phyloP scores from a whole-genome alignment of 768 basidiomycete genomes.

The Boletus speciosus region DNA sequence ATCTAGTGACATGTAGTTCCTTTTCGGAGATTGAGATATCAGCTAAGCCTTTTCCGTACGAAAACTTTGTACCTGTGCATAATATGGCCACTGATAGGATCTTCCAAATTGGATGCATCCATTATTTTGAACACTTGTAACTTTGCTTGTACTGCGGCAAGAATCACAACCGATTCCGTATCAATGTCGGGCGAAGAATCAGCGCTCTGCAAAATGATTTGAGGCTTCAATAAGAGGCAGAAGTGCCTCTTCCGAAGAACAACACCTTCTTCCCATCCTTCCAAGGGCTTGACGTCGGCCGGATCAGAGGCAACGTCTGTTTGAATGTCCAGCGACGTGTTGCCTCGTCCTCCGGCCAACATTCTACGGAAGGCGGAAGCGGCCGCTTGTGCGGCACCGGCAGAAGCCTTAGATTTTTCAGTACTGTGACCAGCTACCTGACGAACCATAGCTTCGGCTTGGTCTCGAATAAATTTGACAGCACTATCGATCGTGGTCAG shows the following conservation, averaged over 20 bases:
- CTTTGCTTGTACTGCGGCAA: slow-evolving; percentile 77
- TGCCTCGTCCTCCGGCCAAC: slow-evolving; percentile 50
- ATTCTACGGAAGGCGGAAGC: slow-evolving; percentile 65
- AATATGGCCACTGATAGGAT: slow-evolving; percentile 80
- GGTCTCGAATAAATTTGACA: slow-evolving; percentile 84
- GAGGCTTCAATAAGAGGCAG: slow-evolving; percentile 87
- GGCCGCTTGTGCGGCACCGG: slow-evolving; percentile 59
- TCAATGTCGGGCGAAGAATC: slow-evolving; percentile 31
- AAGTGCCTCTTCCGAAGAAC: slow-evolving; percentile 69
- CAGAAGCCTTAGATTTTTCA: slow-evolving; percentile 30
- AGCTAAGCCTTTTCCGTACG: neutral
- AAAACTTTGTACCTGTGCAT: slow-evolving; percentile 64
- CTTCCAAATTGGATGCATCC: slow-evolving; percentile 73
- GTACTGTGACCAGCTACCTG: slow-evolving; percentile 14
- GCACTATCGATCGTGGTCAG: slow-evolving; percentile 43
- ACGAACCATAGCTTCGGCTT: slow-evolving; percentile 48
- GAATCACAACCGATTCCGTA: slow-evolving; percentile 59
- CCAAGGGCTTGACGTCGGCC: slow-evolving; percentile 52
- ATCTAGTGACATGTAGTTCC: slow-evolving; percentile 73
- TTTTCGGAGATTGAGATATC: slow-evolving; percentile 27
- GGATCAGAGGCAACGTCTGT: slow-evolving; percentile 29
- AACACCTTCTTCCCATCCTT: slow-evolving; percentile 72
- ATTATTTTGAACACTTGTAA: slow-evolving; percentile 76
- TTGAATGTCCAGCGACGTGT: slow-evolving; percentile 40
- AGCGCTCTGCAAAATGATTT: slow-evolving; percentile 75